Evolutionary conservation across 2,329 filamentous ascomycete species (phyloP), one percentile per base, ranked within the genome.

Genomic region (Coleophoma eucalyptorum): DNA sequence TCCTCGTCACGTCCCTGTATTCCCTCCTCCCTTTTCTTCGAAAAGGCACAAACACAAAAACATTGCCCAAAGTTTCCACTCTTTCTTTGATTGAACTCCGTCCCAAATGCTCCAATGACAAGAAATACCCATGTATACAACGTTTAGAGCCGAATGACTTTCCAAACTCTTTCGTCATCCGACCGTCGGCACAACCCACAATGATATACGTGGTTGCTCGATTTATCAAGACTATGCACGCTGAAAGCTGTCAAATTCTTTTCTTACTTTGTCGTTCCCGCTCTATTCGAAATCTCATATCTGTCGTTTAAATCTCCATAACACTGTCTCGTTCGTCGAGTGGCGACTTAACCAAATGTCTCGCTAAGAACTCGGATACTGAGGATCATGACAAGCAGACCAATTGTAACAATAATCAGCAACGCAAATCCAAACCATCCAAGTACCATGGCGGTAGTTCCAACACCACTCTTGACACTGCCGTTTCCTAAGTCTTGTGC

Each of bases 391-490:
- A 97, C 88, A 55, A 99, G 75, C 69, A 97, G 71, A 50, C 93
- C 94, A 64, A 97, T 94, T 45, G 93, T 97, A 48, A 97, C 93
- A 55, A 97, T 87, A 62, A 99, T 96, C 58, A 99, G 78, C 48
- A 97, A 71, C 19, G 89, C 87, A 65, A 99, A 97, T 40, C 90
- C 89, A 71, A 99, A 97, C 94, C 94, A 99, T 52, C 94, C 94
- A 65, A 99, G 78, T 16, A 97, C 89, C 90, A 99, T 97, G 50
- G 94, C 93, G 37, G 87, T 89, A 45, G 90, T 92, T n/a, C 92
- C 92, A 12, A 97, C 90, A 33, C 92, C 92, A 50, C 86, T 90
- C 67, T 80, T 84, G 51, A 97, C 89, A 58, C 86, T 89, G 41
- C 92, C 92, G 68, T 97, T 97, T 34, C 87, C 92, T 58, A 97